These are phyloP conservation scores for Trichoderma gracile DNA, from an alignment of 2,329 filamentous ascomycete genomes.

Conservation along the genomic window DNA sequence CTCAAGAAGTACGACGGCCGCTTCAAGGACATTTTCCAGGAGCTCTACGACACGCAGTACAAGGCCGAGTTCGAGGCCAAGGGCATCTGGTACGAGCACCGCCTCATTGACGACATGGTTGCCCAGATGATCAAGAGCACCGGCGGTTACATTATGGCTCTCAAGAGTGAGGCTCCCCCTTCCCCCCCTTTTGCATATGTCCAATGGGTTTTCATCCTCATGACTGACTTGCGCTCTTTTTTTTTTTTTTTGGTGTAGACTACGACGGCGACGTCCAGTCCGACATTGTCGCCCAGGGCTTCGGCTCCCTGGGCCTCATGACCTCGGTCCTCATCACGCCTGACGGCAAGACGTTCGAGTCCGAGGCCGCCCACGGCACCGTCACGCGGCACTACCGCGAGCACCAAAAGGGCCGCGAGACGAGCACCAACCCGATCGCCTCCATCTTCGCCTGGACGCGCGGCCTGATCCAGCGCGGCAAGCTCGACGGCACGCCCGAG, in stretches of 20 bases:
- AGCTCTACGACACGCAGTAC: slow-evolving; percentile 87
- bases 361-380: slow-evolving; percentile 96
- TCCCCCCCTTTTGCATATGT: too few species aligned
- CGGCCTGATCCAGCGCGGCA: slow-evolving; percentile 87
- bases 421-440: slow-evolving; percentile 97
- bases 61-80: slow-evolving; percentile 85
- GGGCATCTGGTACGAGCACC: slow-evolving; percentile 98
- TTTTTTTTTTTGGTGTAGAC: slow-evolving; percentile 67
- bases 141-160: slow-evolving; percentile 93
- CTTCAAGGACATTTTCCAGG: slow-evolving; percentile 99
- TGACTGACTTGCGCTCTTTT: not conserved
- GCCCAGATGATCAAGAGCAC: slow-evolving; percentile 99
- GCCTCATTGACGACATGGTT: slow-evolving; percentile 99
- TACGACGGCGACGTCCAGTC: slow-evolving; percentile 99
- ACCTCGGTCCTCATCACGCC: slow-evolving; percentile 96
- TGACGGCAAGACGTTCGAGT: slow-evolving; percentile 95
- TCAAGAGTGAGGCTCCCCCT: slow-evolving; percentile 75
- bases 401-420: slow-evolving; percentile 97
- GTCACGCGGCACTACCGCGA: slow-evolving; percentile 98
- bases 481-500: slow-evolving; percentile 90
- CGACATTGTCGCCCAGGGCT: slow-evolving; percentile 96
- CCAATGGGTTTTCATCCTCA: not conserved
- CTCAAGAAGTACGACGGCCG: slow-evolving; percentile 97
- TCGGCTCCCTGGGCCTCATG: slow-evolving; percentile 97
- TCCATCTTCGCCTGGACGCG: slow-evolving; percentile 99